phyloP scores from a whole-genome alignment of 495 filamentous ascomycete genomes.

The Penicillium mononematosum region DNA sequence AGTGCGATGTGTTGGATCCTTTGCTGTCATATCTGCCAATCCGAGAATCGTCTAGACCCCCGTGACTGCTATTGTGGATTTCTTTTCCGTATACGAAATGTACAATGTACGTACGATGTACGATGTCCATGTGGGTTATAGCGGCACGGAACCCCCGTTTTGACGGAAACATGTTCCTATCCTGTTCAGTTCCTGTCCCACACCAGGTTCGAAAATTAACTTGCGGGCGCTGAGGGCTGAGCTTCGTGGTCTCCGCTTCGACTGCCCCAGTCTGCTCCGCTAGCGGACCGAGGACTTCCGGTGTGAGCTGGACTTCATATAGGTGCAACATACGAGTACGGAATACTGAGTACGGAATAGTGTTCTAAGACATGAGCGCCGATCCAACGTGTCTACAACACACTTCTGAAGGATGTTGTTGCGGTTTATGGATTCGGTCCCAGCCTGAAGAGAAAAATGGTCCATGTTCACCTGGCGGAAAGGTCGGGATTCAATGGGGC shows the following conservation, averaged over 20 bases:
- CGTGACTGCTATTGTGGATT: too few species aligned
- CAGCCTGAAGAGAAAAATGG: background rate
- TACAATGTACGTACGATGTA: too few species aligned
- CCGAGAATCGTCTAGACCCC: too few species aligned
- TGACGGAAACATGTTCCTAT: background rate
- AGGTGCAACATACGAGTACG: background rate
- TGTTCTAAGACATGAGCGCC: background rate
- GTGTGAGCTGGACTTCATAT: background rate
- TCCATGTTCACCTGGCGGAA: background rate
- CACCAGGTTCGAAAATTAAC: too few species aligned
- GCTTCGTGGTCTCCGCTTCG: background rate
- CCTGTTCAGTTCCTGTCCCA: too few species aligned
- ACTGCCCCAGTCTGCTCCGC: background rate
- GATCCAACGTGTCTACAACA: background rate
- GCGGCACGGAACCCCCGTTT: background rate
- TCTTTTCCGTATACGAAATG: too few species aligned
- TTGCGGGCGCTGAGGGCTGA: background rate
- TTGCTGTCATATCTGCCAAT: too few species aligned
- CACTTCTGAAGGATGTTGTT: background rate
- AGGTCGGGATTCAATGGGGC: background rate
- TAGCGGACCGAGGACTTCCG: background rate
- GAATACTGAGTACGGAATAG: too few species aligned
- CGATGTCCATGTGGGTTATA: background rate
- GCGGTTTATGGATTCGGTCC: background rate
- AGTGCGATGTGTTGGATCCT: too few species aligned